Conservation (phyloP, 1,284 basidiomycete species). For the Hypsizygus ulmarius region DNA sequence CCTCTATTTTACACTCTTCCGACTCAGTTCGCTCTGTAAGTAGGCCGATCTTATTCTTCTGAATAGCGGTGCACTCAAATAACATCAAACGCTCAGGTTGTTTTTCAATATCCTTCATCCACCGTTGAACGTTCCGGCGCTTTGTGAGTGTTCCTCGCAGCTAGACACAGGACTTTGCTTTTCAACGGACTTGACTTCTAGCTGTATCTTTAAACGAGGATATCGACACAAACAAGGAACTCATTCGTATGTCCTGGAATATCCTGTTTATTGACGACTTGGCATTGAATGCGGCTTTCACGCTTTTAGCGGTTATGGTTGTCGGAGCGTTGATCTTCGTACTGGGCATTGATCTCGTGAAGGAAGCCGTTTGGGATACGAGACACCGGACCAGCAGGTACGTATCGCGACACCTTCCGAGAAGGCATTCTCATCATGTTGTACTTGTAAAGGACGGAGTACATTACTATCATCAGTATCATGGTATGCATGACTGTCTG, state of each 20-base stretch:
- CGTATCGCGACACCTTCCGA: conserved; percentile 26
- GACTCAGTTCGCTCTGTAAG: conserved; percentile 75
- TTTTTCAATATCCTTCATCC: conserved; percentile 96
- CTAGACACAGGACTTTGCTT: neutral
- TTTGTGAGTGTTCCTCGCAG: conserved; percentile 48
- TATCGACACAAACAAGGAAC: conserved; percentile 90
- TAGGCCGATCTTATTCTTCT: conserved; percentile 23
- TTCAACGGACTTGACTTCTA: conserved; percentile 24
- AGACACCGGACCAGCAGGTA: conserved; percentile 81
- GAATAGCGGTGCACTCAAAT: neutral
- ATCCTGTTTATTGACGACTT: neutral
- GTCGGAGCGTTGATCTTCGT: conserved; percentile 94
- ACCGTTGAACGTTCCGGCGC: conserved; percentile 89
- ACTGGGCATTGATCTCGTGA: conserved; percentile 90
- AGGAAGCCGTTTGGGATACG: conserved; percentile 97
- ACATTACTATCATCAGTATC: conserved; percentile 77
- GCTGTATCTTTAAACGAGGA: conserved; percentile 91
- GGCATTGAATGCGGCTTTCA: neutral
- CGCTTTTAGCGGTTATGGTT: conserved; percentile 72
- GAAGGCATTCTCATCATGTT: neutral
- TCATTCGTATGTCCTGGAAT: conserved; percentile 68
- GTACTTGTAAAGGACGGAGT: conserved; percentile 52
- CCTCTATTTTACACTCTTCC: conserved; percentile 78
- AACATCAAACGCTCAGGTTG: conserved; percentile 40
- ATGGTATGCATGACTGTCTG: conserved; percentile 91